Evolutionary conservation across 805 yeast genomes (phyloP).

Genomic region (Hemisphaericaspora nanyangensis): DNA sequence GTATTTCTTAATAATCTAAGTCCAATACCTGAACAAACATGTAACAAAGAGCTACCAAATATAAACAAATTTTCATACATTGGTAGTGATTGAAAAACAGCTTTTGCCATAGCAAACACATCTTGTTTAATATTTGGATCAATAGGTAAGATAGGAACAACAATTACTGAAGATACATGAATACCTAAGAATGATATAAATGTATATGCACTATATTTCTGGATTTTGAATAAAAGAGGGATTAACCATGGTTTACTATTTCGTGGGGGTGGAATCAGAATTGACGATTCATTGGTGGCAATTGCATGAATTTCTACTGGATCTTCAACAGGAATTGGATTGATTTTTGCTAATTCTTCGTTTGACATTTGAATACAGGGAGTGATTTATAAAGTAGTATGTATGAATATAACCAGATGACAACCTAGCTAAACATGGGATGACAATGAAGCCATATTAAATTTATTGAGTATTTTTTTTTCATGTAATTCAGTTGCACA

Average conservation of each 20-base stretch:
- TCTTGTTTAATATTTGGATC: constrained; percentile 43
- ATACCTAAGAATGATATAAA: constrained; percentile 54
- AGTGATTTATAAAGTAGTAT: not conserved
- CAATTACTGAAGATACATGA: constrained; percentile 52
- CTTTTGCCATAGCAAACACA: constrained; percentile 55
- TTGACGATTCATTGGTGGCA: not conserved
- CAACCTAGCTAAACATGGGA: not conserved
- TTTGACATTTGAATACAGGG: not conserved
- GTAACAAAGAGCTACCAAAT: constrained; percentile 44
- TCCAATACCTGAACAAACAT: constrained; percentile 51
- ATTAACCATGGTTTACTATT: constrained; percentile 11
- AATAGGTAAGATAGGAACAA: constrained; percentile 51
- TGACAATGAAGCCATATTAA: no score
- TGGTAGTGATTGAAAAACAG: constrained; percentile 52
- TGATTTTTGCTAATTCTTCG: not conserved
- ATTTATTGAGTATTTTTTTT: not conserved
- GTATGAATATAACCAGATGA: not conserved
- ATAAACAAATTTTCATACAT: constrained; percentile 47
- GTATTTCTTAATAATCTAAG: constrained; percentile 34
- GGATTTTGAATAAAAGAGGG: constrained; percentile 25
- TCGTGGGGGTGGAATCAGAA: not conserved
- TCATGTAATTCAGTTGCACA: not conserved
- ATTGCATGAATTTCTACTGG: not conserved
- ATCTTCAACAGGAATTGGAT: constrained; percentile 1
- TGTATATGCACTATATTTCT: constrained; percentile 59